Evolutionary conservation across 148 eudicot species (phyloP).

Genomic region (Talinum fruticosum): DNA sequence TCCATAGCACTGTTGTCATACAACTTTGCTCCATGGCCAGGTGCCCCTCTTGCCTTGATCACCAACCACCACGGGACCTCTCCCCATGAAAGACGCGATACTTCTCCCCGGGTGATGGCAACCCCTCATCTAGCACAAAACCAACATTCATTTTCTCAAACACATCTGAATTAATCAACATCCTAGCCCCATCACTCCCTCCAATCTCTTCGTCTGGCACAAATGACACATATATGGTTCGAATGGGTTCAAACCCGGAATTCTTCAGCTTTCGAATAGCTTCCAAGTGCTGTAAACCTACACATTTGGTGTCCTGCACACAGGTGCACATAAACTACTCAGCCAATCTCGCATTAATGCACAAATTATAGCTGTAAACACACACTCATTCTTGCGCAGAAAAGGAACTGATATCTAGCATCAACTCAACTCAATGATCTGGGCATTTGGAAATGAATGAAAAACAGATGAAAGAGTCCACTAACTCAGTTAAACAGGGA

Average conservation of each 20-base stretch:
- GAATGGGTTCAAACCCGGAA: constrained; percentile 62
- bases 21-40: constrained; percentile 61
- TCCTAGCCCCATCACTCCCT: constrained; percentile 83
- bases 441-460: too few species aligned
- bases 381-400: too few species aligned
- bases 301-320: constrained; percentile 81
- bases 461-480: too few species aligned
- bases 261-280: constrained; percentile 70
- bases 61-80: too few species aligned
- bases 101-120: constrained; percentile 44
- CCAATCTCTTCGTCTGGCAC: constrained; percentile 98
- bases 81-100: too few species aligned
- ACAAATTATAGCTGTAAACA: too few species aligned
- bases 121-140: constrained; percentile 80
- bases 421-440: too few species aligned
- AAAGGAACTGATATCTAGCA: too few species aligned
- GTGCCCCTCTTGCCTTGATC: constrained; percentile 51
- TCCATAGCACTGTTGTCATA: constrained; percentile 90
- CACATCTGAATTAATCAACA: constrained; percentile 57
- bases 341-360: too few species aligned
- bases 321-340: too few species aligned
- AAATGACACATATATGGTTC: constrained; percentile 72
- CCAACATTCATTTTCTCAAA: constrained; percentile 80
- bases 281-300: constrained; percentile 90
- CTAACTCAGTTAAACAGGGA: too few species aligned